Evolutionary conservation across 257 asterid species (phyloP).

Genomic region (Penstemon barbatus): DNA sequence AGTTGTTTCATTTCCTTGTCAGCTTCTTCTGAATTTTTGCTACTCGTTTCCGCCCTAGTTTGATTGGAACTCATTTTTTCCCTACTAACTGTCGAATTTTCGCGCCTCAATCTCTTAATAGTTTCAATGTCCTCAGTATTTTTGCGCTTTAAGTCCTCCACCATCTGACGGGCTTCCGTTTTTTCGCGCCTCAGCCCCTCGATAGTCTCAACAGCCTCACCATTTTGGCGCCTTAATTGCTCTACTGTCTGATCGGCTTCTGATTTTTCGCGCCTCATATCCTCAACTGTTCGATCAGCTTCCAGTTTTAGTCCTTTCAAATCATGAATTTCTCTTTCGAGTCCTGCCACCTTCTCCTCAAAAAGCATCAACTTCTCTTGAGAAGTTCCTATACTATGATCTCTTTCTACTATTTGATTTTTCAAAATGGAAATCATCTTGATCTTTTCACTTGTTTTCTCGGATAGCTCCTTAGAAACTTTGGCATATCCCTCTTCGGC

Average conservation of each 20-base stretch:
- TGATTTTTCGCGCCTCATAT: neutral
- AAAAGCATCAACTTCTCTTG: neutral
- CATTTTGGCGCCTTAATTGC: neutral
- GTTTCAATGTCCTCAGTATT: neutral
- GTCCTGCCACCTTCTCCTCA: neutral
- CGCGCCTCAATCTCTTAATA: neutral
- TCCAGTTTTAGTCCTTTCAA: slow-evolving; percentile 3
- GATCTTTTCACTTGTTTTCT: neutral
- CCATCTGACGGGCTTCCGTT: neutral
- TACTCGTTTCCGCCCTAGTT: too few species aligned
- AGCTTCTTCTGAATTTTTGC: too few species aligned
- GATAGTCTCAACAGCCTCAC: neutral
- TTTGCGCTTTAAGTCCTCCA: neutral
- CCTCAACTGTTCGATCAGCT: neutral
- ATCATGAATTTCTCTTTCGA: slow-evolving; percentile 5
- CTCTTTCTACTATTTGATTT: neutral
- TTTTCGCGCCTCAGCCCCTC: neutral
- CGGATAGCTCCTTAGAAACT: neutral
- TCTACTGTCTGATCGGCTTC: neutral
- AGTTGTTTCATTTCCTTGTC: neutral
- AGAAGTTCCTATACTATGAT: neutral
- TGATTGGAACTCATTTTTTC: too few species aligned
- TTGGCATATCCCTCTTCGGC: neutral
- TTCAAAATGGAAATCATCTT: neutral
- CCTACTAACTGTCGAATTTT: neutral